phyloP scores from a whole-genome alignment of 257 asterid genomes.

The Marsdenia floribunda region DNA sequence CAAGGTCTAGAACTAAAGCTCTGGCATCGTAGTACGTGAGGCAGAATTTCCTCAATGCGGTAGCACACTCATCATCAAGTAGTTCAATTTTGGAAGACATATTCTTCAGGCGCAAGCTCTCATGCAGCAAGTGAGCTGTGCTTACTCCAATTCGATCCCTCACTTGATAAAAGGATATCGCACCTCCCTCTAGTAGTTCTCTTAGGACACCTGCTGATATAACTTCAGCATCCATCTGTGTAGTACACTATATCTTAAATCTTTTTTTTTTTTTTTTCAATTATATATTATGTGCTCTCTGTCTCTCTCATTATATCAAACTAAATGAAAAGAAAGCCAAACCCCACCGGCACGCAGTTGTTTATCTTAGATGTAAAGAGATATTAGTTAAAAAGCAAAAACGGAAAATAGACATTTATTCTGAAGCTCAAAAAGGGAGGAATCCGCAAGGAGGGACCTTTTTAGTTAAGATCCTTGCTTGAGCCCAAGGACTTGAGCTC shows the following conservation, averaged over 20 bases:
- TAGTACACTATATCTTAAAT: constrained; percentile 4
- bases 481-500: not conserved
- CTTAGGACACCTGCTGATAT: constrained; percentile 76
- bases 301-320: not conserved
- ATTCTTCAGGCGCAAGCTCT: constrained; percentile 65
- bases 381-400: too few species aligned
- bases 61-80: constrained; percentile 61
- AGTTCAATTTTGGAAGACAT: constrained; percentile 56
- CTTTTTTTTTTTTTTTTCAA: not conserved
- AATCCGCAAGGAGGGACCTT: not conserved
- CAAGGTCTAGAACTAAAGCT: constrained; percentile 78
- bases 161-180: constrained; percentile 50
- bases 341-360: not conserved
- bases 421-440: not conserved
- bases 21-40: constrained; percentile 80
- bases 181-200: constrained; percentile 64
- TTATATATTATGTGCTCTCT: not conserved
- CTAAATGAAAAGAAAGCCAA: not conserved
- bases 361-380: not conserved
- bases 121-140: constrained; percentile 82
- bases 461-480: not conserved
- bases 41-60: constrained; percentile 74
- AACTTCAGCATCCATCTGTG: constrained; percentile 98
- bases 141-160: constrained; percentile 55
- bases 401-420: too few species aligned